Base-by-base conservation (phyloP, 2,329 filamentous ascomycete genomes). In the Epicoccum sorghinum region DNA sequence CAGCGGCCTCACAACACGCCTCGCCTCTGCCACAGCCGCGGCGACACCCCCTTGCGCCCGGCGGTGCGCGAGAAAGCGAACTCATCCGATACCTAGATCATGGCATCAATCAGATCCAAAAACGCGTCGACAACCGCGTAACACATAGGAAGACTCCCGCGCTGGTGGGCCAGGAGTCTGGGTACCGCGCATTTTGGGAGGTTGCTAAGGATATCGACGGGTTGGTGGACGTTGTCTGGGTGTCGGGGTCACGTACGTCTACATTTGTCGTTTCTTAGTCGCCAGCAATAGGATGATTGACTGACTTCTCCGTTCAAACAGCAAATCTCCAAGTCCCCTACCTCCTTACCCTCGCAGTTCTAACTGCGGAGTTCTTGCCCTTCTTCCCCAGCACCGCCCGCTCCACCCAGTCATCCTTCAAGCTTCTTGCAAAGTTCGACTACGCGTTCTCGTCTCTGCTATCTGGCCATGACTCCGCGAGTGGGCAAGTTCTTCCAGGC, bases 261-360 rank as follows among this genome's bases (percentile, higher is more conserved):
- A 27, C 41, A 27, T 12, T 8, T 9, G 6, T 7, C 27, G 27
- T 6, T 9, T 9, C 27, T 29, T 29, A 9, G 27, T 29, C 27
- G 27, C 9, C 27, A 29, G 6, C 22, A 3, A 5, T 7, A n/a
- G 12, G 4, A 13, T 23, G 8, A 14, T 25, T 23, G 22, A 8
- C 56, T 52, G 44, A 60, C 32, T 49, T 24, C 12, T 33, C 9
- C 46, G 14, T 10, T 23, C 27, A 22, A 3, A 13, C 25, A 93
- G 89, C 90, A 14, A 85, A 83, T 47, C 78, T 97, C 7, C 91
- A 97, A 75, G 85, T 93, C 10, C 90, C 92, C 2, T 93, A 93
- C 69, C 79, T 97, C 3, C 84, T 97, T 33, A 89, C 86, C 50
- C 78, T 96, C 42, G 90, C 91, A 1, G 83, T 89, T 46, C 82